Percentiles rank a stretch among this genome's conserved stretches.
phyloP scores from a whole-genome alignment of 2,329 filamentous ascomycete species.

The Trichoderma koningii region DNA sequence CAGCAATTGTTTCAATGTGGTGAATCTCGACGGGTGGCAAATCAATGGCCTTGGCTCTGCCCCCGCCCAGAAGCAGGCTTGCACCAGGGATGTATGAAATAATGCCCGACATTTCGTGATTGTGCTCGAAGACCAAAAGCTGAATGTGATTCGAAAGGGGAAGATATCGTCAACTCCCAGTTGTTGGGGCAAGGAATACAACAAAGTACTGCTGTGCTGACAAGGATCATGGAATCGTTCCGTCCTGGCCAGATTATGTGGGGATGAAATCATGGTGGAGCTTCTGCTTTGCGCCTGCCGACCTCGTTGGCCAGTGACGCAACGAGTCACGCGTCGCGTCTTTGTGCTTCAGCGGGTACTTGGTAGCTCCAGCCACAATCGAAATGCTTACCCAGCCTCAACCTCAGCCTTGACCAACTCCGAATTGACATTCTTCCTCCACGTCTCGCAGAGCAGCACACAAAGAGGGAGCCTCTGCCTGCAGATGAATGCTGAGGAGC shows the following conservation, averaged over 20 bases:
- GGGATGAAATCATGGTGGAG: slow-evolving; percentile 17
- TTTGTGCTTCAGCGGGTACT: not conserved
- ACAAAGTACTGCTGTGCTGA: not conserved
- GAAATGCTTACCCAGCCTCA: slow-evolving; percentile 16
- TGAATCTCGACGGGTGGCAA: slow-evolving; percentile 72
- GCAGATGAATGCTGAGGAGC: not conserved
- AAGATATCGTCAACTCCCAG: too few relatives aligned
- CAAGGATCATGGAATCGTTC: slow-evolving; percentile 14
- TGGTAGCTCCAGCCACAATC: slow-evolving; percentile 5
- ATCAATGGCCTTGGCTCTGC: slow-evolving; percentile 46
- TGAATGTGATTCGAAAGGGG: not conserved
- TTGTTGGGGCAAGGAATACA: slow-evolving; percentile 16
- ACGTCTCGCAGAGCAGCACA: not conserved
- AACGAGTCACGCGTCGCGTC: slow-evolving; percentile 24
- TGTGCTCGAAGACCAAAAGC: not conserved
- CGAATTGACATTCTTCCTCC: not conserved
- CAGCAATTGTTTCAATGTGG: slow-evolving; percentile 75
- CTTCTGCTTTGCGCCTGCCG: slow-evolving; percentile 10
- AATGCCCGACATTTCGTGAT: slow-evolving; percentile 39
- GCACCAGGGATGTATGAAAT: slow-evolving; percentile 40
- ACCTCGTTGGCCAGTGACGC: slow-evolving; percentile 15
- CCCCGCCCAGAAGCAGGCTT: slow-evolving; percentile 34
- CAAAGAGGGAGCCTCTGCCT: not conserved
- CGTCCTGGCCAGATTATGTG: slow-evolving; percentile 4
- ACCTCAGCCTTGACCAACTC: not conserved